These are phyloP conservation scores for Cicer bijugum DNA, from an alignment of 306 rosid species.

Conservation along the genomic window DNA sequence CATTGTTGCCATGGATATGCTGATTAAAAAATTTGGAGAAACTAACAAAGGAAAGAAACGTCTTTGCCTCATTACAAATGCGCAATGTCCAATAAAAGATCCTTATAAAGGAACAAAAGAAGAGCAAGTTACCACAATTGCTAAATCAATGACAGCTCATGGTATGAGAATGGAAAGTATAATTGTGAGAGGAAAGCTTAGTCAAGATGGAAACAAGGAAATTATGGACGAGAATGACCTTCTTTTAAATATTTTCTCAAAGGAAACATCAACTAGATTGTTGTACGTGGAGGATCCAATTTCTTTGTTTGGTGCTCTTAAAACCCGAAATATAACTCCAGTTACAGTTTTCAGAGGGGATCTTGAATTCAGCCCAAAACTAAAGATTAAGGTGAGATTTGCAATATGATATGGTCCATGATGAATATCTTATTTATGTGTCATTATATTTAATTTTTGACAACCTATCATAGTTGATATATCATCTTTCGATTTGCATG, in stretches of 20 bases:
- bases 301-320: conserved; percentile 78
- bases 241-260: conserved; percentile 66
- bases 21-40: conserved; percentile 77
- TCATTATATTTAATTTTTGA: conserved; percentile 1
- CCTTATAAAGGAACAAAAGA: conserved; percentile 81
- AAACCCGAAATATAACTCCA: conserved; percentile 70
- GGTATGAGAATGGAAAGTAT: conserved; percentile 90
- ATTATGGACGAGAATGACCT: conserved; percentile 78
- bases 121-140: conserved; percentile 78
- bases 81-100: conserved; percentile 67
- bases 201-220: conserved; percentile 52
- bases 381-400: conserved; percentile 79
- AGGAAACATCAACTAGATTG: conserved; percentile 71
- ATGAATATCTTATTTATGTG: conserved; percentile 7
- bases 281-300: conserved; percentile 67
- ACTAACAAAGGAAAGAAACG: conserved; percentile 82
- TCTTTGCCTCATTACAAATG: conserved; percentile 83
- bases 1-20: conserved; percentile 91
- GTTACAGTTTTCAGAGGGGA: conserved; percentile 83
- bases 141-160: conserved; percentile 67
- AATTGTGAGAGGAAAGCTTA: conserved; percentile 65
- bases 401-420: conserved; percentile 24
- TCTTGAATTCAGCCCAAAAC: conserved; percentile 70
- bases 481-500: neutral
- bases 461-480: neutral